Evolutionary conservation across 495 filamentous ascomycete species (phyloP).

Genomic region (Penicillium pancosmium): DNA sequence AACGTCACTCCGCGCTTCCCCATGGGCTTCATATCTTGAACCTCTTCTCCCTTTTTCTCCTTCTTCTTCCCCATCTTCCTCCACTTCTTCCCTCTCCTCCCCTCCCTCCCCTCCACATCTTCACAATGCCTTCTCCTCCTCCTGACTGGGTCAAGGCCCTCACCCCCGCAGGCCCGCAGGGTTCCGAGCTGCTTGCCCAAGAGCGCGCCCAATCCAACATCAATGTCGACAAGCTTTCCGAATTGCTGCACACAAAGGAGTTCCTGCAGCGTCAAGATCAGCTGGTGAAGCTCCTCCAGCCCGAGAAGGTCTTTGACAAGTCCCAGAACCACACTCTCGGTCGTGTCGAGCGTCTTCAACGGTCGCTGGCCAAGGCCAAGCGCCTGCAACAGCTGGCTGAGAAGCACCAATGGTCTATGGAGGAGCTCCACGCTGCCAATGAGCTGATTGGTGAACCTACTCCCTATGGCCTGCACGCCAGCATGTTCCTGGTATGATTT

Average conservation of each 20-base stretch:
- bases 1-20: conserved; percentile 5
- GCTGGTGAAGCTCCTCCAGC: conserved; percentile 57
- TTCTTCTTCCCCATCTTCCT: conserved; percentile 8
- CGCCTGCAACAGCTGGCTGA: conserved; percentile 64
- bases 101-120: neutral
- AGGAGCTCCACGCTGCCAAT: conserved; percentile 62
- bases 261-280: conserved; percentile 53
- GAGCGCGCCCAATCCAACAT: conserved; percentile 64
- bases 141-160: conserved; percentile 68
- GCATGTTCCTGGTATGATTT: conserved; percentile 62
- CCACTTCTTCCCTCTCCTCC: neutral
- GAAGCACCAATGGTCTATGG: conserved; percentile 62
- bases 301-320: conserved; percentile 69
- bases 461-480: conserved; percentile 68
- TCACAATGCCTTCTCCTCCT: conserved; percentile 41
- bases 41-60: conserved; percentile 16
- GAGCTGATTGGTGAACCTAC: conserved; percentile 66
- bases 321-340: conserved; percentile 68
- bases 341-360: conserved; percentile 64
- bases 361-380: conserved; percentile 64
- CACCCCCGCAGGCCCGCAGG: conserved; percentile 62
- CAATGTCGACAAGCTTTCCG: conserved; percentile 59
- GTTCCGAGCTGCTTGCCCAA: conserved; percentile 57
- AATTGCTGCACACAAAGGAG: conserved; percentile 63
- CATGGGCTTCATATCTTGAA: conserved; percentile 18